Evolutionary conservation across 345 rosid species (phyloP).

Genomic region (rapeseed (Brassica napus)): DNA sequence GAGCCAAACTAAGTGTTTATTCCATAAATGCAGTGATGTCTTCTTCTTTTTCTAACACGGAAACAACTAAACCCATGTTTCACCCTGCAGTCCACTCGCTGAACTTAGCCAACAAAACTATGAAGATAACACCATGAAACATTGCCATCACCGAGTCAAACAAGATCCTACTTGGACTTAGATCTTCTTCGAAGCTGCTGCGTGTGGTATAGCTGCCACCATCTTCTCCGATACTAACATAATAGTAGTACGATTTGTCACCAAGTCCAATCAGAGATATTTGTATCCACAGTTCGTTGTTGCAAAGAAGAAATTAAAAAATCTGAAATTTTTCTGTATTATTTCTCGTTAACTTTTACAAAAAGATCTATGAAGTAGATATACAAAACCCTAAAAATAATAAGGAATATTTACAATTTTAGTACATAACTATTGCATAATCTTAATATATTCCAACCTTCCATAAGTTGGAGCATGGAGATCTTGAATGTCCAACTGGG

Average conservation of each 20-base stretch:
- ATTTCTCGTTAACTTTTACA: no score
- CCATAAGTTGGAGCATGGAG: no score
- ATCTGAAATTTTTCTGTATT: no score
- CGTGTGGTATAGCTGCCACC: neutral
- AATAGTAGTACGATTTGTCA: neutral
- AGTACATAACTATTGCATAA: no score
- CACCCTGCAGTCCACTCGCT: conserved; percentile 50
- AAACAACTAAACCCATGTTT: conserved; percentile 48
- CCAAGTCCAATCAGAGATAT: neutral
- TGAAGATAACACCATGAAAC: conserved; percentile 31
- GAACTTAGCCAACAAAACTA: conserved; percentile 33
- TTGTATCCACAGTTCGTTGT: conserved; percentile 33
- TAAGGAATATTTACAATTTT: no score
- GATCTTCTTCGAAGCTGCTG: neutral
- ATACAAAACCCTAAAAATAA: no score
- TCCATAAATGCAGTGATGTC: conserved; percentile 25
- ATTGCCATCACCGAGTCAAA: neutral
- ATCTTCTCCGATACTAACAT: neutral
- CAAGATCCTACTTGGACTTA: neutral
- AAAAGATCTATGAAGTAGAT: no score
- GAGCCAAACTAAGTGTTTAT: conserved; percentile 27
- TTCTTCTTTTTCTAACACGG: conserved; percentile 38
- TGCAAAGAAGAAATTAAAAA: conserved; percentile 2
- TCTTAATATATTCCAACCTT: no score
- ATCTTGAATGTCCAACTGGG: no score